Evolutionary conservation across 2,329 filamentous ascomycete species (phyloP).

Genomic region (Amphichorda felina): DNA sequence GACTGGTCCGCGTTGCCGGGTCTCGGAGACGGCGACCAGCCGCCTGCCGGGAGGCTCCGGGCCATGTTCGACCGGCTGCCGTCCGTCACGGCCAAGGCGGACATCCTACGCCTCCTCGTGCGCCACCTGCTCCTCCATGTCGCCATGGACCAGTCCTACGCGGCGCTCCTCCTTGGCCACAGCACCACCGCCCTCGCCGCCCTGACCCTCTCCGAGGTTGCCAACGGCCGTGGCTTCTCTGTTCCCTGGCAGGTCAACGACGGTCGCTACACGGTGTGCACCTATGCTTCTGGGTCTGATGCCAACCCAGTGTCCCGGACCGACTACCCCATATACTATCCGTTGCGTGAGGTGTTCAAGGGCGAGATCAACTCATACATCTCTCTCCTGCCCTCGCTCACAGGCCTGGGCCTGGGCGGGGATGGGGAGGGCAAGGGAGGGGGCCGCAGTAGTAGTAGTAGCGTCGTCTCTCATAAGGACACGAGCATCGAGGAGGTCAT

Average conservation of each 20-base stretch:
- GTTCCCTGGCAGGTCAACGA: constrained; percentile 76
- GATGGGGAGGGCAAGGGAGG: constrained; percentile 6
- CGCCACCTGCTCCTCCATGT: constrained; percentile 58
- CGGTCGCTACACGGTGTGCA: constrained; percentile 35
- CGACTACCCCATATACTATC: constrained; percentile 52
- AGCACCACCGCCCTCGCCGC: constrained; percentile 83
- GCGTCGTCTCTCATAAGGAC: constrained; percentile 55
- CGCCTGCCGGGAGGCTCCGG: constrained; percentile 27
- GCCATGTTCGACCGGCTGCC: constrained; percentile 48
- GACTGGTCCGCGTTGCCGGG: constrained; percentile 38
- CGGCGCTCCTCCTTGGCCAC: constrained; percentile 69
- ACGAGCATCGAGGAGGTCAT: constrained; percentile 88
- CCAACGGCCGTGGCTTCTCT: constrained; percentile 78
- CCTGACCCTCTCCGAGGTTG: constrained; percentile 73
- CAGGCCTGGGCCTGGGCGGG: constrained; percentile 30
- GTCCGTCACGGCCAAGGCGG: constrained; percentile 64
- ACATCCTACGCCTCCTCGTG: constrained; percentile 59
- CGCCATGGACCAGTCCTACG: constrained; percentile 48
- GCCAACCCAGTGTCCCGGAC: constrained; percentile 8
- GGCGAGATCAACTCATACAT: constrained; percentile 66
- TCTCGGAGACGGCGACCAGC: constrained; percentile 5
- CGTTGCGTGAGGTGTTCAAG: constrained; percentile 73
- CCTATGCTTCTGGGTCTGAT: constrained; percentile 13
- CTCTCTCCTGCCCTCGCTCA: constrained; percentile 38
- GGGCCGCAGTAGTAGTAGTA: constrained; percentile 12